These are phyloP conservation scores for Ceratocystis papillata DNA, from an alignment of 2,329 filamentous ascomycete species.

Conservation along the genomic window DNA sequence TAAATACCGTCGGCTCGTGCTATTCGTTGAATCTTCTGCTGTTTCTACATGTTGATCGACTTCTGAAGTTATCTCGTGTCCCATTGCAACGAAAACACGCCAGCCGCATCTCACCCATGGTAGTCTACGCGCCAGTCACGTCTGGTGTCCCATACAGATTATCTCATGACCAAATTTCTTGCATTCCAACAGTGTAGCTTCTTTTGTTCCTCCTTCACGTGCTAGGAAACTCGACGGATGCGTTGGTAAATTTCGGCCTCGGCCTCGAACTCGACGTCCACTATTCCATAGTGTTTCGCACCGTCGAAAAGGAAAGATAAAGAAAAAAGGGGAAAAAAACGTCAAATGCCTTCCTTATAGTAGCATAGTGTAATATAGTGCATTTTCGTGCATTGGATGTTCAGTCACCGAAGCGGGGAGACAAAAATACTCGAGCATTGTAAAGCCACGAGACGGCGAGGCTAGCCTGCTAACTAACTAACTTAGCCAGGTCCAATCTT, in stretches of 20 bases:
- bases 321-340: neutral
- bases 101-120: neutral
- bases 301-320: neutral
- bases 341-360: neutral
- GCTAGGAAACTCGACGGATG: neutral
- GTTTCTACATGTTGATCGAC: no score
- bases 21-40: no score
- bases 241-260: neutral
- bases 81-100: no score
- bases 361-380: neutral
- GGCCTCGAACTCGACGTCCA: neutral
- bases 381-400: neutral
- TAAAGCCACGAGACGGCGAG: neutral
- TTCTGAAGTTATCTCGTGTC: no score
- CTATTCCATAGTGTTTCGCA: neutral
- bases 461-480: slow-evolving; percentile 29
- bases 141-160: neutral
- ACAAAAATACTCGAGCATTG: neutral
- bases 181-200: neutral
- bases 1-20: no score
- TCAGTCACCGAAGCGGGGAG: no score
- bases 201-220: neutral
- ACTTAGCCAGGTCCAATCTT: slow-evolving; percentile 47
- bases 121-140: neutral
- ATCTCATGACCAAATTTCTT: neutral